Conservation (phyloP, 208 protist genomes). For the Trypanosoma platydactyli region DNA sequence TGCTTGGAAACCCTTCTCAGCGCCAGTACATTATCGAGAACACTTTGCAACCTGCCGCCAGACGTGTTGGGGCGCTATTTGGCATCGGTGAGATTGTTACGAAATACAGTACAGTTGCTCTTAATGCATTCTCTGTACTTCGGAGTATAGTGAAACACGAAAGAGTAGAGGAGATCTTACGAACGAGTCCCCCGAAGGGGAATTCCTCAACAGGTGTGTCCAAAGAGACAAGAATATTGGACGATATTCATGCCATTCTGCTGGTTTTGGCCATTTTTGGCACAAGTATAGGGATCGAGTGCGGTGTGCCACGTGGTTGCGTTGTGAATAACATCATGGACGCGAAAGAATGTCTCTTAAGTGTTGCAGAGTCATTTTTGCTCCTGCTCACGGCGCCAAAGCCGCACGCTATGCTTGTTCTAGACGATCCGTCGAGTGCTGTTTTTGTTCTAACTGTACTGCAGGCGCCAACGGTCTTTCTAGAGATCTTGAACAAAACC, state of each 20-base stretch:
- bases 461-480: conserved; percentile 40
- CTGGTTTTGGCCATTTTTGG: conserved; percentile 41
- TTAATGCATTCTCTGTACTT: conserved; percentile 33
- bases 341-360: conserved; percentile 29
- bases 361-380: conserved; percentile 40
- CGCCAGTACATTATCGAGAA: conserved; percentile 39
- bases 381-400: conserved; percentile 31
- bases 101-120: conserved; percentile 30
- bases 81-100: conserved; percentile 21
- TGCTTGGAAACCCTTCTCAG: conserved; percentile 31
- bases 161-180: neutral
- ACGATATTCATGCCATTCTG: conserved; percentile 36
- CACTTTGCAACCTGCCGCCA: conserved; percentile 35
- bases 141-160: conserved; percentile 30
- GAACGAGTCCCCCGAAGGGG: conserved; percentile 1
- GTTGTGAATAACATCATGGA: conserved; percentile 5
- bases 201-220: neutral
- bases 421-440: conserved; percentile 26
- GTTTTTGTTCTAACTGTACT: conserved; percentile 36
- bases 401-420: conserved; percentile 27
- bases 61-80: conserved; percentile 30
- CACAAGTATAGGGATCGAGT: conserved; percentile 40
- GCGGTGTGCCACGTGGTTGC: conserved; percentile 30
- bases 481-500: conserved; percentile 56
- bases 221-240: neutral